These are phyloP conservation scores for Mitragyna speciosa DNA, from an alignment of 257 asterid genomes.

Conservation along the genomic window DNA sequence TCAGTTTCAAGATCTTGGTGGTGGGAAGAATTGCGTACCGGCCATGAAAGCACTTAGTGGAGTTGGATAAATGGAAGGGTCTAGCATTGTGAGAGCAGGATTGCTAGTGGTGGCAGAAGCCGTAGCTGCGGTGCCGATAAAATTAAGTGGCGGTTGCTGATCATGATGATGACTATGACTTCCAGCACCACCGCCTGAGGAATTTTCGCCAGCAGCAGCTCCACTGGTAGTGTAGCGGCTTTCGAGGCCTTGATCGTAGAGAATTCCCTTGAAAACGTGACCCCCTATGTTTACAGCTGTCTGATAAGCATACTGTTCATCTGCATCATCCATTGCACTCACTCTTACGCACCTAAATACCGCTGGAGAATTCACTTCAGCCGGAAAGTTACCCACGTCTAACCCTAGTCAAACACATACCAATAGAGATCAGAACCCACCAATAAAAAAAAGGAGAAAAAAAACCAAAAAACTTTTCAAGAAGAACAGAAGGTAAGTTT, in stretches of 20 bases:
- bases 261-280: constrained; percentile 73
- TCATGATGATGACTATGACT: constrained; percentile 24
- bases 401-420: constrained; percentile 49
- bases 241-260: constrained; percentile 73
- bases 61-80: constrained; percentile 58
- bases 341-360: constrained; percentile 71
- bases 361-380: constrained; percentile 63
- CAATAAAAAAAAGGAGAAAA: background rate
- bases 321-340: constrained; percentile 60
- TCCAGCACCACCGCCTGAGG: constrained; percentile 36
- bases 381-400: constrained; percentile 56
- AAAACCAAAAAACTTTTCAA: too few species aligned
- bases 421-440: background rate
- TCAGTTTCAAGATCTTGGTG: constrained; percentile 52
- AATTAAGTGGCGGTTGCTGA: constrained; percentile 37
- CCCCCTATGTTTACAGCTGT: constrained; percentile 76
- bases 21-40: constrained; percentile 88
- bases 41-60: constrained; percentile 64
- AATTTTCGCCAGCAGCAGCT: constrained; percentile 28
- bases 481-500: background rate
- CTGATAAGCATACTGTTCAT: constrained; percentile 69
- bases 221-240: constrained; percentile 31
- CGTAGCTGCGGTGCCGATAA: constrained; percentile 27
- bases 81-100: constrained; percentile 42
- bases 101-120: constrained; percentile 23